Evolutionary conservation across 176 grass and related monocot genomes (phyloP), one percentile per base, ranked within the genome.

Genomic region (Themeda triandra): DNA sequence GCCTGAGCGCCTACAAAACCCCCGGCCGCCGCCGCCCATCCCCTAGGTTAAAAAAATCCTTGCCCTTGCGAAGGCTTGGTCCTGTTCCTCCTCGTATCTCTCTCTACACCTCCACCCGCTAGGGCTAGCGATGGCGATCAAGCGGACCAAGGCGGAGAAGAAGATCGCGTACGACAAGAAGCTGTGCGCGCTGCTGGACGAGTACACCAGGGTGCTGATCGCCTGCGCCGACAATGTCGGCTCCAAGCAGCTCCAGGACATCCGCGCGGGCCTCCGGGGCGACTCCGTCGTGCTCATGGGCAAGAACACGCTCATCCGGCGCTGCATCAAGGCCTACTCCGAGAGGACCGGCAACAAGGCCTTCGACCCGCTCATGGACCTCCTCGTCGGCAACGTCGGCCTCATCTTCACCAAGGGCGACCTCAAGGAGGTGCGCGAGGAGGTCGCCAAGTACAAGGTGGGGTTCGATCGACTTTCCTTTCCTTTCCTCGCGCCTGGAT

Each of bases 331-430:
- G 91, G 83, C 83, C 18, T 71, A 96, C 78, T 87, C 81, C 6
- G 94, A 96, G 10, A 87, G 65, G 53, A 83, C 86, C 0, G 89
- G 89, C 4, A 96, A 96, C 77, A 71, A 68, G 8, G 78, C 91
- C 33, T 89, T 83, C 56, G 71, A 89, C 45, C 80, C 89, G 42
- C 83, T 96, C 69, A 86, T 85, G 18, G 71, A 85, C 30, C 84
- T 93, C 36, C 87, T 96, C 30, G 87, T 96, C 44, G 94, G 94
- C 6, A 96, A 96, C 81, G 94, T 96, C 73, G 91, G 94, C 6
- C 92, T 96, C 80, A 91, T 96, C 88, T 96, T 96, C 81, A 96
- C 94, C 72, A 93, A 96, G 84, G 94, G 94, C 68, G 94, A 96
- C 69, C 86, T 91, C 73, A 96, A 96, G 94, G 94, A 96, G 78